These are phyloP conservation scores for Cryptococcus hybrid DNA, from an alignment of 1,284 basidiomycete genomes.

Conservation along the genomic window DNA sequence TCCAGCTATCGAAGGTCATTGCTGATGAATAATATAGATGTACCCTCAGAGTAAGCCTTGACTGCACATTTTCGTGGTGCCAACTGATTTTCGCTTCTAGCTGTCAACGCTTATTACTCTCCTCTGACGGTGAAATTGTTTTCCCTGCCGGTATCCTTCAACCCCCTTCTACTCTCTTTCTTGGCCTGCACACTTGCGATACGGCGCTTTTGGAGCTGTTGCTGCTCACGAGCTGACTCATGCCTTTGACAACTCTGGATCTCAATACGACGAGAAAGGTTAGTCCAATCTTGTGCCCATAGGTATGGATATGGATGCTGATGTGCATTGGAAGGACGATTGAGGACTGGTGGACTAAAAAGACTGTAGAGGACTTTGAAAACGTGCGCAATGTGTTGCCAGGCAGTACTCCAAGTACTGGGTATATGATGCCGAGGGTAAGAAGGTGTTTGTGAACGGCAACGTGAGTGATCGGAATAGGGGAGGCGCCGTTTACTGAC, in stretches of 20 bases:
- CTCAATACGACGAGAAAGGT: constrained; percentile 56
- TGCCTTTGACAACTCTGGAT: constrained; percentile 87
- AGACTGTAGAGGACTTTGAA: constrained; percentile 79
- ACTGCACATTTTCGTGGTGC: background rate
- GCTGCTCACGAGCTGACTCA: constrained; percentile 89
- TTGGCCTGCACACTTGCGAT: constrained; percentile 83
- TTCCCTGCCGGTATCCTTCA: constrained; percentile 96
- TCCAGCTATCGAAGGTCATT: too few species aligned
- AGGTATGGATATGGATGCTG: background rate
- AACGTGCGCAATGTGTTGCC: constrained; percentile 82
- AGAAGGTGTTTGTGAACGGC: constrained; percentile 79
- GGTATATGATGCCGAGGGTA: constrained; percentile 79
- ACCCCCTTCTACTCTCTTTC: constrained; percentile 81
- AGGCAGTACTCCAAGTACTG: constrained; percentile 84
- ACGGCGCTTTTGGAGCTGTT: constrained; percentile 86
- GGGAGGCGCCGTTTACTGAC: constrained; percentile 3
- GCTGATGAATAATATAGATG: constrained; percentile 19
- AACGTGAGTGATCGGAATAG: constrained; percentile 51
- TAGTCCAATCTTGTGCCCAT: background rate
- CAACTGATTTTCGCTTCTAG: constrained; percentile 8
- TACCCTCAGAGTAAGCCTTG: constrained; percentile 53
- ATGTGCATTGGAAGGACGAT: constrained; percentile 24
- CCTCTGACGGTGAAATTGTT: constrained; percentile 65
- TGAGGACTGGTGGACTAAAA: constrained; percentile 72
- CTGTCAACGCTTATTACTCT: constrained; percentile 50